These are phyloP conservation scores for Ophiostoma sp. DNA, from an alignment of 2,329 filamentous ascomycete genomes.

Conservation along the genomic window DNA sequence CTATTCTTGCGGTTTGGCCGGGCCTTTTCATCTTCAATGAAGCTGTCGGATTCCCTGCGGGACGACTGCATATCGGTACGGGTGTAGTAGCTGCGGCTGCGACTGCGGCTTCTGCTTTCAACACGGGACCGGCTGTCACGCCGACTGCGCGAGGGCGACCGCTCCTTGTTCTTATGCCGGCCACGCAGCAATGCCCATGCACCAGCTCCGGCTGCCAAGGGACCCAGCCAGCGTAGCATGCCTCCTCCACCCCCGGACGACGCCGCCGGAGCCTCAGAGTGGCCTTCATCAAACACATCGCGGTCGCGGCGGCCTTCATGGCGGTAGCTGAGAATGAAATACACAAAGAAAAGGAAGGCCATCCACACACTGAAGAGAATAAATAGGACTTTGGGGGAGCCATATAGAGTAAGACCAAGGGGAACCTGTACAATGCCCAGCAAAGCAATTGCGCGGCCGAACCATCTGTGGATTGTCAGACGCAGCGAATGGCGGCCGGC, in stretches of 20 bases:
- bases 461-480: constrained; percentile 76
- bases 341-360: constrained; percentile 63
- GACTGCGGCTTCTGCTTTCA: constrained; percentile 34
- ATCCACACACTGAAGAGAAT: constrained; percentile 79
- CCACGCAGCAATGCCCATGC: constrained; percentile 43
- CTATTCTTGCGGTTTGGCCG: constrained; percentile 43
- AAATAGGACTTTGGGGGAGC: constrained; percentile 78
- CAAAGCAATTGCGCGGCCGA: constrained; percentile 70
- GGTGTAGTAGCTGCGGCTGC: constrained; percentile 29
- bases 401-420: constrained; percentile 84
- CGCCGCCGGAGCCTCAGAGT: constrained; percentile 45
- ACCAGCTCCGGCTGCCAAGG: constrained; percentile 49
- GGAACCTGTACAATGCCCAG: constrained; percentile 84
- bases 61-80: constrained; percentile 49
- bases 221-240: constrained; percentile 44
- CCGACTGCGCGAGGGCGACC: constrained; percentile 32
- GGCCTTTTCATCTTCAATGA: constrained; percentile 60
- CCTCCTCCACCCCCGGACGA: constrained; percentile 34
- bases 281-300: constrained; percentile 53
- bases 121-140: constrained; percentile 32
- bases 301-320: constrained; percentile 47
- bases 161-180: constrained; percentile 34
- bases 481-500: constrained; percentile 46
- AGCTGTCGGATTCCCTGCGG: constrained; percentile 51
- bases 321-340: constrained; percentile 74